Percentiles rank a stretch among this genome's conserved stretches.
These are phyloP conservation scores for Prunus armeniaca DNA, from an alignment of 306 rosid genomes.

Conservation along the genomic window DNA sequence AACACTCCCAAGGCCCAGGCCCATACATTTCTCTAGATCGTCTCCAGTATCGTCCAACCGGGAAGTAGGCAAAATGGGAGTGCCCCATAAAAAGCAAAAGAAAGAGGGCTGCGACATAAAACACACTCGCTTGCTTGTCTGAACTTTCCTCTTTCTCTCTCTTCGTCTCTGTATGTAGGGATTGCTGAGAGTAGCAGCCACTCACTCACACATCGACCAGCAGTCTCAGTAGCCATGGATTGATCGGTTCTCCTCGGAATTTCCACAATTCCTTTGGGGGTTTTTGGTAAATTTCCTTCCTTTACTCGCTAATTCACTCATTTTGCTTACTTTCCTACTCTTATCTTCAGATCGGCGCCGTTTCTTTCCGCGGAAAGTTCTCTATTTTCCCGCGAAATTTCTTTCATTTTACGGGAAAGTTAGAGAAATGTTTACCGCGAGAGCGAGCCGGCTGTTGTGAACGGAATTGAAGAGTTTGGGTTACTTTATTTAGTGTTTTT, in stretches of 20 bases:
- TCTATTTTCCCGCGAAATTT: constrained; percentile 1
- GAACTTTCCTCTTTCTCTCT: constrained; percentile 22
- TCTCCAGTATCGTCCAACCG: background rate
- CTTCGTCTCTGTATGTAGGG: constrained; percentile 23
- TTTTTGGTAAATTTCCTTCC: constrained; percentile 23
- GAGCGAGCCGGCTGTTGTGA: background rate
- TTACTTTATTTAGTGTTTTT: background rate
- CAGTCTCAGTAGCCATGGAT: constrained; percentile 18
- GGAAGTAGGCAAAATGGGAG: constrained; percentile 16
- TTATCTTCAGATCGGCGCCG: constrained; percentile 29
- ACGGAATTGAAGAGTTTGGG: background rate
- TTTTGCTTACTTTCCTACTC: background rate
- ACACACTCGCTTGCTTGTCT: constrained; percentile 23
- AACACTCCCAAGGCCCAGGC: constrained; percentile 14
- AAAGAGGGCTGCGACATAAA: constrained; percentile 21
- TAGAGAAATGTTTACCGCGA: background rate
- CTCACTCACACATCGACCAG: constrained; percentile 11
- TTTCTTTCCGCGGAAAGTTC: constrained; percentile 5
- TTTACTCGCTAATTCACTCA: background rate
- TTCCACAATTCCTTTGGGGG: background rate
- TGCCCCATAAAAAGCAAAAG: constrained; percentile 18
- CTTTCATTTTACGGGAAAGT: background rate
- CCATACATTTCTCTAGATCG: background rate
- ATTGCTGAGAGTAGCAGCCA: constrained; percentile 31
- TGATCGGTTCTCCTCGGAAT: constrained; percentile 18